Evolutionary conservation across 2,329 filamentous ascomycete genomes (phyloP).

Genomic region (Apiospora hydei): DNA sequence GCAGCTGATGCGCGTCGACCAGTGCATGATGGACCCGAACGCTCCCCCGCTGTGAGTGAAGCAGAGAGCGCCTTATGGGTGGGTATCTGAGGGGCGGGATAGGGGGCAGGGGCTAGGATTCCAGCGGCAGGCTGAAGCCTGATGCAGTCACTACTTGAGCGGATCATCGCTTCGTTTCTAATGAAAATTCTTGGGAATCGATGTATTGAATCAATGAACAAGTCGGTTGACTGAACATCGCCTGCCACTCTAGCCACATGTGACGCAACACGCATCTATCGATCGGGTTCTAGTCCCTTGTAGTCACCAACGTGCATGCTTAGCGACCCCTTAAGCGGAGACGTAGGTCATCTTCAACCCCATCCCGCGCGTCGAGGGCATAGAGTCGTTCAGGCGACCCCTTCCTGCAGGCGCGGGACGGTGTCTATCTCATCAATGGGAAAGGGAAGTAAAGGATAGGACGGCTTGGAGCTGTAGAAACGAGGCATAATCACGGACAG

Average conservation of each 20-base stretch:
- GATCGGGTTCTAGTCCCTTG: not conserved
- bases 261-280: not conserved
- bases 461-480: too few relatives aligned
- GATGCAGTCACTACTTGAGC: not conserved
- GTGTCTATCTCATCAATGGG: conserved; percentile 61
- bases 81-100: not conserved
- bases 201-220: not conserved
- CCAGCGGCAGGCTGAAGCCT: not conserved
- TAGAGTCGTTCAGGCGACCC: not conserved
- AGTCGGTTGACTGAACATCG: not conserved
- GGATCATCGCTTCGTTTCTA: not conserved
- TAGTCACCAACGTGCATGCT: too few relatives aligned
- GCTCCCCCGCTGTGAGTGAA: conserved; percentile 47
- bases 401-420: not conserved
- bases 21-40: conserved; percentile 69
- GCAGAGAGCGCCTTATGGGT: not conserved
- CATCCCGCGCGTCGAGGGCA: too few relatives aligned
- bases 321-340: too few relatives aligned
- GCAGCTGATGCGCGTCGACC: conserved; percentile 71
- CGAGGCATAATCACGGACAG: not conserved
- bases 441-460: conserved; percentile 46
- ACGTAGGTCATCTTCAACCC: too few relatives aligned
- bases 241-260: not conserved
- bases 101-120: not conserved
- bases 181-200: not conserved